Percentiles rank a stretch among this genome's conserved stretches.
These are phyloP conservation scores for Paralagenidium karlingii DNA, from an alignment of 352 stramenopile species.

Conservation along the genomic window DNA sequence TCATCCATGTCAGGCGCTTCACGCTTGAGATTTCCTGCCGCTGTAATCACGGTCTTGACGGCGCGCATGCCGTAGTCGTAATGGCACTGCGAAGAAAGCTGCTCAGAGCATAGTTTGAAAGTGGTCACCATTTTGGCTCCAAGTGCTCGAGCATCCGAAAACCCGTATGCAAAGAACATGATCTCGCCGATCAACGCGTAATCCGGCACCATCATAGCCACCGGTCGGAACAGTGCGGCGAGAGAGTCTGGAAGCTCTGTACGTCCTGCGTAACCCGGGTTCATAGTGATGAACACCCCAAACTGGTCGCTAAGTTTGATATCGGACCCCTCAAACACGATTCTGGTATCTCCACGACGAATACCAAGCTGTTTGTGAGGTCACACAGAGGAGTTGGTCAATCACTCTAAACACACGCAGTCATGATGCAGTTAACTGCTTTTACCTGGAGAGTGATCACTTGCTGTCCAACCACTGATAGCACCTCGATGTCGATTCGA, in stretches of 20 bases:
- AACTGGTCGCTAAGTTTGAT: constrained; percentile 90
- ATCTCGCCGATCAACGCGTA: constrained; percentile 85
- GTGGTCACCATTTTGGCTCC: constrained; percentile 82
- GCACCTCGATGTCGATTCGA: constrained; percentile 81
- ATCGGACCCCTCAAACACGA: constrained; percentile 92
- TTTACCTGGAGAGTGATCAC: constrained; percentile 86
- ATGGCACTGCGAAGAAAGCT: constrained; percentile 82
- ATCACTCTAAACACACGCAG: neutral
- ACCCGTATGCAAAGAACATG: constrained; percentile 87
- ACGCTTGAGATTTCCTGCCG: constrained; percentile 84
- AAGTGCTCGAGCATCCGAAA: constrained; percentile 29
- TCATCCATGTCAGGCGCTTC: constrained; percentile 88
- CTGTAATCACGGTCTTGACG: constrained; percentile 84
- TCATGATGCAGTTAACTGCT: neutral
- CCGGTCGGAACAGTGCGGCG: constrained; percentile 72
- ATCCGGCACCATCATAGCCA: constrained; percentile 89
- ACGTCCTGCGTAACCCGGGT: constrained; percentile 78
- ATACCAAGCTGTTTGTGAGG: constrained; percentile 65
- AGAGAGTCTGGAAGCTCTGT: constrained; percentile 82
- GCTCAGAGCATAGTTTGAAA: constrained; percentile 84
- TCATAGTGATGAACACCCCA: constrained; percentile 88
- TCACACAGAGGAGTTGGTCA: too few species aligned
- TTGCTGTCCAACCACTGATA: constrained; percentile 83
- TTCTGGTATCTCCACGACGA: constrained; percentile 64
- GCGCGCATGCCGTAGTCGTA: constrained; percentile 88